These are phyloP conservation scores for Metschnikowia sp. DNA, from an alignment of 805 yeast genomes.

Conservation along the genomic window DNA sequence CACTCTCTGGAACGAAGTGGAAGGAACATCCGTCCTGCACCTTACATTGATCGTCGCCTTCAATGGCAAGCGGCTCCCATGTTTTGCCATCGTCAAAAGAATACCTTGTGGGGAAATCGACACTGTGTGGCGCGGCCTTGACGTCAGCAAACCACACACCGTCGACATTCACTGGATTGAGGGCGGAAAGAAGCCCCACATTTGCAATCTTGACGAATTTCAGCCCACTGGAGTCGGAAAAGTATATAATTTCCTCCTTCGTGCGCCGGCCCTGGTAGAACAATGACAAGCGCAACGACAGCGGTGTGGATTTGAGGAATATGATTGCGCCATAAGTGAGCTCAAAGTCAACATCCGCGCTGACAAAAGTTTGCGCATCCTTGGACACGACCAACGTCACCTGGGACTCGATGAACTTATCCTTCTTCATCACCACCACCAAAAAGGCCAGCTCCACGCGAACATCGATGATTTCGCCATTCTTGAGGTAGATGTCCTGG, in stretches of 20 bases:
- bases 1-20: slow-evolving; percentile 23
- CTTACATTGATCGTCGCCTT: slow-evolving; percentile 44
- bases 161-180: slow-evolving; percentile 50
- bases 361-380: slow-evolving; percentile 40
- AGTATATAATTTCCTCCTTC: slow-evolving; percentile 36
- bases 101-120: slow-evolving; percentile 22
- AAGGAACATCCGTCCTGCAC: slow-evolving; percentile 49
- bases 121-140: slow-evolving; percentile 17
- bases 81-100: slow-evolving; percentile 52
- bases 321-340: slow-evolving; percentile 33
- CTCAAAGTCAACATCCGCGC: slow-evolving; percentile 39
- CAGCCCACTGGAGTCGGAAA: slow-evolving; percentile 60
- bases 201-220: slow-evolving; percentile 45
- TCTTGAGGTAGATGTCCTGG: slow-evolving; percentile 26
- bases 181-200: slow-evolving; percentile 31
- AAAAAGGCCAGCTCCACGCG: slow-evolving; percentile 40
- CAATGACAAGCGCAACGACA: slow-evolving; percentile 31
- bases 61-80: slow-evolving; percentile 48
- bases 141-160: slow-evolving; percentile 59
- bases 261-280: slow-evolving; percentile 13
- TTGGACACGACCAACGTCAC: slow-evolving; percentile 44
- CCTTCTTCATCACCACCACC: slow-evolving; percentile 39
- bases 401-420: slow-evolving; percentile 38
- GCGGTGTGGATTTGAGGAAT: slow-evolving; percentile 37
- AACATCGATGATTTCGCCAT: slow-evolving; percentile 33